phyloP scores from a whole-genome alignment of 805 yeast genomes.

The Hanseniaspora jakobsenii region DNA sequence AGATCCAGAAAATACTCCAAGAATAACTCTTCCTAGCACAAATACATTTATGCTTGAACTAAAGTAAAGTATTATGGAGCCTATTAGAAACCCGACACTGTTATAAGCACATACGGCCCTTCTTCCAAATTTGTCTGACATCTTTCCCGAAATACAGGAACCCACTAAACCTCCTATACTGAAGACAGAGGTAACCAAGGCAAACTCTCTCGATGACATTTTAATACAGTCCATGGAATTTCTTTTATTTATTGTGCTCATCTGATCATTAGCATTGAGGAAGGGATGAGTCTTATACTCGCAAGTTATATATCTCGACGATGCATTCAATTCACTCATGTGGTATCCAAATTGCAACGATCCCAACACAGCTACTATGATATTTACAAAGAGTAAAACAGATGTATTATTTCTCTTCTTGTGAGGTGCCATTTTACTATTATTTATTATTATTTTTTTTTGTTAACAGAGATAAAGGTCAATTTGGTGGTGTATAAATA shows the following conservation, averaged over 20 bases:
- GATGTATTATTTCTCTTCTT: conserved; percentile 13
- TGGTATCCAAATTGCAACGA: conserved; percentile 89
- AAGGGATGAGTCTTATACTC: too few relatives aligned
- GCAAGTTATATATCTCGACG: conserved; percentile 61
- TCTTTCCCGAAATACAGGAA: conserved; percentile 51
- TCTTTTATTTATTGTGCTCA: conserved; percentile 29
- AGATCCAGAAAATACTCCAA: conserved; percentile 81
- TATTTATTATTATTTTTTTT: too few relatives aligned
- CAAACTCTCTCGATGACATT: conserved; percentile 47
- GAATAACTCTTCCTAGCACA: conserved; percentile 56
- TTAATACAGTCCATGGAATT: conserved; percentile 43
- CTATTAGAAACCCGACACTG: conserved; percentile 41
- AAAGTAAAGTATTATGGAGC: conserved; percentile 49
- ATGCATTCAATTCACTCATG: conserved; percentile 89
- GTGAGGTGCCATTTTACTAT: background rate
- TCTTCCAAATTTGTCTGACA: conserved; percentile 60
- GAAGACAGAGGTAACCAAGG: conserved; percentile 64
- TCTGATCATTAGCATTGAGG: too few relatives aligned
- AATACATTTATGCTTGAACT: conserved; percentile 36
- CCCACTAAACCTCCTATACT: conserved; percentile 77
- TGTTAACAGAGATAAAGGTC: too few relatives aligned
- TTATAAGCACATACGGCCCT: conserved; percentile 41
- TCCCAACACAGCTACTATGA: conserved; percentile 56
- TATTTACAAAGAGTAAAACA: conserved; percentile 31
- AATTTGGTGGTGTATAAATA: background rate